Percentiles rank a stretch among this genome's conserved stretches.
Evolutionary conservation across 1,284 basidiomycete genomes (phyloP).

Genomic region (Cryptococcus maquisensis): DNA sequence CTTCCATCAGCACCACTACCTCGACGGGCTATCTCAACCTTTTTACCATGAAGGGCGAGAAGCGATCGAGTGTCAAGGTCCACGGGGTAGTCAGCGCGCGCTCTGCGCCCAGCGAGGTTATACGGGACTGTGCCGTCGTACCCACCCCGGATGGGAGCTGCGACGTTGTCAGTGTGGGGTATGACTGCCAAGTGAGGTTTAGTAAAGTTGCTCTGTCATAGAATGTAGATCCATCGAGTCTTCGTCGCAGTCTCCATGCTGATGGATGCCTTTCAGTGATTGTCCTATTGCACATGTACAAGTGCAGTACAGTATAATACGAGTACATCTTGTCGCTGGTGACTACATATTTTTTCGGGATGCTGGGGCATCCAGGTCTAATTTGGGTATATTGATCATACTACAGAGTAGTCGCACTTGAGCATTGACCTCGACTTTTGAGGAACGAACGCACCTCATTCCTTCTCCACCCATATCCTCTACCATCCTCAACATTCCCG

Average conservation of each 20-base stretch:
- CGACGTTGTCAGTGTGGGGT: constrained; percentile 45
- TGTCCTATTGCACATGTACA: too few species aligned
- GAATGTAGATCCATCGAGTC: background rate
- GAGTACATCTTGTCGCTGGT: too few species aligned
- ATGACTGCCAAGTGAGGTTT: constrained; percentile 39
- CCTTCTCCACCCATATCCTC: constrained; percentile 32
- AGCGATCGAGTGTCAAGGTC: constrained; percentile 34
- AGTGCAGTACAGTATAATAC: too few species aligned
- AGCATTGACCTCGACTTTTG: background rate
- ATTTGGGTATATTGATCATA: constrained; percentile 20
- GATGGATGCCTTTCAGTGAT: too few species aligned
- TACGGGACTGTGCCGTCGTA: constrained; percentile 35
- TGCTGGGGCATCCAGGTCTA: constrained; percentile 19
- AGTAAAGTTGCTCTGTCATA: background rate
- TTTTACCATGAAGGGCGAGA: constrained; percentile 31
- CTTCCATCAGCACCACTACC: constrained; percentile 30
- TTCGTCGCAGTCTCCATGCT: too few species aligned
- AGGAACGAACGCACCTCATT: constrained; percentile 17
- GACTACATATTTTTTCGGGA: constrained; percentile 1
- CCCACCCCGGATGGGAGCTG: constrained; percentile 16
- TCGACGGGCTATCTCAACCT: constrained; percentile 44
- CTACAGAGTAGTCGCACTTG: constrained; percentile 9
- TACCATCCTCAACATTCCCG: constrained; percentile 20
- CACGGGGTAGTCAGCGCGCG: constrained; percentile 32
- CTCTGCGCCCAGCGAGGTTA: constrained; percentile 33